A percentile compares a stretch with the other conserved stretches of the same genome.
Conservation (phyloP, 495 filamentous ascomycete species). For the Xylaria venustula region DNA sequence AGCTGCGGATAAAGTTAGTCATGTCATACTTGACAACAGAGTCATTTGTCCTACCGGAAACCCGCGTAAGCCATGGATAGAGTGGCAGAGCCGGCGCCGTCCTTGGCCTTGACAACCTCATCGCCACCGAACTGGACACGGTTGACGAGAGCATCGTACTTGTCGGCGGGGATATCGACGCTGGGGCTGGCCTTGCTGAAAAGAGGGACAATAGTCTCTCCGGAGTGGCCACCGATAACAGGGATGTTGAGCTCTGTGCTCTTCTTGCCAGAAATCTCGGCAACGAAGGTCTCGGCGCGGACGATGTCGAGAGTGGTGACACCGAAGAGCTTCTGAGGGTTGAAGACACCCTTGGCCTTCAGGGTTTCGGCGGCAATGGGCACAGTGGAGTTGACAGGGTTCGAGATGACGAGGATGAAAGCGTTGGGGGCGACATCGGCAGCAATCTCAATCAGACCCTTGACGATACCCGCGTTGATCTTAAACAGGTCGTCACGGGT, state of each 20-base stretch:
- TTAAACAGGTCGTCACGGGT: slow-evolving; percentile 99
- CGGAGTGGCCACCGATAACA: slow-evolving; percentile 95
- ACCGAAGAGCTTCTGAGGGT: slow-evolving; percentile 92
- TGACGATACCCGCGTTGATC: slow-evolving; percentile 94
- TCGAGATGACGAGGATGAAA: slow-evolving; percentile 94
- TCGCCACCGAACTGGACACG: slow-evolving; percentile 98
- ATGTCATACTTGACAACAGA: neutral
- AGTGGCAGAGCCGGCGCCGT: slow-evolving; percentile 90
- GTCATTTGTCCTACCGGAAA: slow-evolving; percentile 63
- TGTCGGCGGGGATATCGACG: slow-evolving; percentile 79
- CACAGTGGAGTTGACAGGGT: slow-evolving; percentile 98
- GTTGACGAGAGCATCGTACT: slow-evolving; percentile 82
- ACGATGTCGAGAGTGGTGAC: slow-evolving; percentile 98
- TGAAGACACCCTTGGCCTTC: slow-evolving; percentile 88
- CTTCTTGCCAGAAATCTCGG: slow-evolving; percentile 75
- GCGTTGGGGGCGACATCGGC: slow-evolving; percentile 88
- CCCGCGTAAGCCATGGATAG: slow-evolving; percentile 98
- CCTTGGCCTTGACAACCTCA: slow-evolving; percentile 98
- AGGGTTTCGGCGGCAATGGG: slow-evolving; percentile 96
- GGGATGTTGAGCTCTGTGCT: slow-evolving; percentile 79
- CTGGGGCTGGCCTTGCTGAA: slow-evolving; percentile 85
- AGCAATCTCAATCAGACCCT: slow-evolving; percentile 77
- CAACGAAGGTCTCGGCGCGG: slow-evolving; percentile 94
- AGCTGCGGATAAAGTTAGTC: slow-evolving; percentile 53
- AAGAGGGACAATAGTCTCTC: slow-evolving; percentile 95